Conservation (phyloP, 495 filamentous ascomycete species). For the Penicillium silybi region DNA sequence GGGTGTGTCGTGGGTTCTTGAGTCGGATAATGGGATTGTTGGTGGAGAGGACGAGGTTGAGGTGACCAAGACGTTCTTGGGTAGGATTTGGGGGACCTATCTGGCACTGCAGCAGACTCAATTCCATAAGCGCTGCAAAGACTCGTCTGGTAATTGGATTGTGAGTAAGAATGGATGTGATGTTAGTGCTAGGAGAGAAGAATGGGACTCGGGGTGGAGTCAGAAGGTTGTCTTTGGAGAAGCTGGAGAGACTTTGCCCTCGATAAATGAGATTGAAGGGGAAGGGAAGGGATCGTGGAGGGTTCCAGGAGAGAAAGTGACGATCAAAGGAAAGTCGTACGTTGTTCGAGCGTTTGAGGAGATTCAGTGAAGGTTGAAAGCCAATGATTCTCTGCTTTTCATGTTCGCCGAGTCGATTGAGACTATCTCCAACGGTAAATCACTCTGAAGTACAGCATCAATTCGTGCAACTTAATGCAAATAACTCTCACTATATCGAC, state of each 20-base stretch:
- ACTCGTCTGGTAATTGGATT: constrained; percentile 13
- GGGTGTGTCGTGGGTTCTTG: constrained; percentile 36
- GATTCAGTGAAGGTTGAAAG: not conserved
- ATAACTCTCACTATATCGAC: not conserved
- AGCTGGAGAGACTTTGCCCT: constrained; percentile 20
- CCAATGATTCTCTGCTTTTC: not conserved
- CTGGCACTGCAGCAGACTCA: constrained; percentile 34
- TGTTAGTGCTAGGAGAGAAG: constrained; percentile 38
- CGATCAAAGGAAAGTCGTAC: constrained; percentile 25
- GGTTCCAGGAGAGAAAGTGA: constrained; percentile 22
- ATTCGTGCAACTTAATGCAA: not conserved
- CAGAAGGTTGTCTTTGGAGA: constrained; percentile 28
- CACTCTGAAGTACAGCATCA: no score
- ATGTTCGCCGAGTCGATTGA: not conserved
- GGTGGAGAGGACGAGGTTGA: constrained; percentile 20
- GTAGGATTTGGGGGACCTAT: constrained; percentile 35
- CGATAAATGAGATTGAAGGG: constrained; percentile 15
- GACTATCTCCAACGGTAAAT: no score
- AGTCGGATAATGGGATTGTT: constrained; percentile 21
- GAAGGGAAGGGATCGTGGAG: constrained; percentile 13
- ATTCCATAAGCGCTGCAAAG: constrained; percentile 9
- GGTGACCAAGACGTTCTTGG: constrained; percentile 34
- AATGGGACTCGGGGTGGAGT: constrained; percentile 28
- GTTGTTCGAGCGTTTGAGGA: constrained; percentile 37
- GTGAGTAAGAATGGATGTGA: constrained; percentile 25